Conservation (phyloP, 768 basidiomycete species). For the Lactarius tabidus region DNA sequence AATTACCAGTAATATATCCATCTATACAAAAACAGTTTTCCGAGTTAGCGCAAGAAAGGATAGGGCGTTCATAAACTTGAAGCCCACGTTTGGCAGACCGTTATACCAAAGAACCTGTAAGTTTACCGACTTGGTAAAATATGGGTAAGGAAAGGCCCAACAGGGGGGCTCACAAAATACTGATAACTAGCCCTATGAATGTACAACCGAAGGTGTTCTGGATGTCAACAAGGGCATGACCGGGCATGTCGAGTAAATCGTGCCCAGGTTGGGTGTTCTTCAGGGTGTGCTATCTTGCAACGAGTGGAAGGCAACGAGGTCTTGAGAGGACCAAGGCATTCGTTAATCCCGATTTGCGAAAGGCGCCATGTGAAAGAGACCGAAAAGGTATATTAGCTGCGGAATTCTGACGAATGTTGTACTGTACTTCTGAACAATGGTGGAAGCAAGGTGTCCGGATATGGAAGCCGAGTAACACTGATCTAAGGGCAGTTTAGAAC, state of each 20-base stretch:
- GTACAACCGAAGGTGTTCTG: background rate
- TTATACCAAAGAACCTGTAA: slow-evolving; percentile 7
- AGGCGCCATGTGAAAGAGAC: background rate
- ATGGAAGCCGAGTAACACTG: too few species aligned
- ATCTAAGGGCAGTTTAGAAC: too few species aligned
- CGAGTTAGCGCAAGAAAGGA: background rate
- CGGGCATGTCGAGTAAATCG: background rate
- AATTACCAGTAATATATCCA: slow-evolving; percentile 6
- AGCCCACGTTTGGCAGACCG: slow-evolving; percentile 8
- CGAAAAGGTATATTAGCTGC: background rate
- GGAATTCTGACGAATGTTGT: too few species aligned
- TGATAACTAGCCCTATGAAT: slow-evolving; percentile 7
- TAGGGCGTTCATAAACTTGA: background rate
- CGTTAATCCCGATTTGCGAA: background rate
- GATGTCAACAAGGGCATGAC: background rate
- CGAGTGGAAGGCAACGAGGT: background rate
- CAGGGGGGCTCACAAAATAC: background rate
- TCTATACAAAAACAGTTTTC: background rate
- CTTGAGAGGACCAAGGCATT: background rate
- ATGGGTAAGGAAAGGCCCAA: background rate
- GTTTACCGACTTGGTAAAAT: background rate
- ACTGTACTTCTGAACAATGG: too few species aligned
- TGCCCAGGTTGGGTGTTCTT: background rate
- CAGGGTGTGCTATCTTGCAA: background rate
- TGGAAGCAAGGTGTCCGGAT: too few species aligned